These are phyloP conservation scores for Suhomyces sp. DNA, from an alignment of 805 yeast species.

Conservation along the genomic window DNA sequence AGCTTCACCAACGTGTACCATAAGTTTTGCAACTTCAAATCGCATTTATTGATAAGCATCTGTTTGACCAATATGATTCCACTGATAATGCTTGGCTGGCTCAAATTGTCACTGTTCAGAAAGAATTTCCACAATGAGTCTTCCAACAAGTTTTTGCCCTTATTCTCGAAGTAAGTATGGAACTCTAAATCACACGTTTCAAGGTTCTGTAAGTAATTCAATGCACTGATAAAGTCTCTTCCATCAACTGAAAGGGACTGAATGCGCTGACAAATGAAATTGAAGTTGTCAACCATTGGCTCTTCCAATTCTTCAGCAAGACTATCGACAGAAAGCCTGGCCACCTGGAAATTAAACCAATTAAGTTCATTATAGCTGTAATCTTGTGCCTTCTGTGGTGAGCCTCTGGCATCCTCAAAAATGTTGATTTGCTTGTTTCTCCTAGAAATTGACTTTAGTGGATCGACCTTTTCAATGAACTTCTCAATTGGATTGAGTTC, in stretches of 20 bases:
- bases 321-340: slow-evolving; percentile 17
- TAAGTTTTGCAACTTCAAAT: slow-evolving; percentile 17
- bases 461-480: slow-evolving; percentile 42
- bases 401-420: slow-evolving; percentile 38
- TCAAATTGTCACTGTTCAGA: slow-evolving; percentile 2
- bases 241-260: slow-evolving; percentile 5
- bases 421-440: slow-evolving; percentile 36
- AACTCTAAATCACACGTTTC: slow-evolving; percentile 11
- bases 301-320: slow-evolving; percentile 9
- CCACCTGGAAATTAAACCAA: slow-evolving; percentile 41
- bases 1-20: slow-evolving; percentile 25
- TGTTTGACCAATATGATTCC: slow-evolving; percentile 39
- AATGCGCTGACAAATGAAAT: slow-evolving; percentile 13
- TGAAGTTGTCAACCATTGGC: slow-evolving; percentile 16
- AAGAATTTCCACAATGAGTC: slow-evolving; percentile 15
- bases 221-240: slow-evolving; percentile 12
- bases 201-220: slow-evolving; percentile 17
- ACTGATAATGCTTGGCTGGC: slow-evolving; percentile 16
- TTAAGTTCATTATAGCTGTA: slow-evolving; percentile 33
- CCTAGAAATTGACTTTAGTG: slow-evolving; percentile 34
- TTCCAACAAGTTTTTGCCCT: slow-evolving; percentile 17
- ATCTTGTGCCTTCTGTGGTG: slow-evolving; percentile 33
- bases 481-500: slow-evolving; percentile 23
- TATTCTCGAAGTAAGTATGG: slow-evolving; percentile 13
- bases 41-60: slow-evolving; percentile 25